phyloP scores from a whole-genome alignment of 2,329 filamentous ascomycete genomes.

The Venturia aucupariae region DNA sequence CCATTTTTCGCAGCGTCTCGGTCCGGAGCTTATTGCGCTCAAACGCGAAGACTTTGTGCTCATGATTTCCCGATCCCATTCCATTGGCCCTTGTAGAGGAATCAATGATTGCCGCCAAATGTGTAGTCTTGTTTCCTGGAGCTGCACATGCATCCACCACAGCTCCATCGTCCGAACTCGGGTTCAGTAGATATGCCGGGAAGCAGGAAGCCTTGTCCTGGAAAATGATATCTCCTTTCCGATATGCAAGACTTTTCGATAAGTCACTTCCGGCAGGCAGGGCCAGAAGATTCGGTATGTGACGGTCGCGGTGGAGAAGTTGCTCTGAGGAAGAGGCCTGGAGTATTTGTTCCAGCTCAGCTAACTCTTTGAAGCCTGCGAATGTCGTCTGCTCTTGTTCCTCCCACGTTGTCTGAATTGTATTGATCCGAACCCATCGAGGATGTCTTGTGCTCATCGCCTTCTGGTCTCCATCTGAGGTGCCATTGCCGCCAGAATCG shows the following conservation, averaged over 20 bases:
- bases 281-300: constrained; percentile 78
- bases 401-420: constrained; percentile 59
- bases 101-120: constrained; percentile 70
- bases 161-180: constrained; percentile 57
- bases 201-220: constrained; percentile 98
- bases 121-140: constrained; percentile 95
- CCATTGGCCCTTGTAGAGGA: background rate
- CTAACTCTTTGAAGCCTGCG: constrained; percentile 48
- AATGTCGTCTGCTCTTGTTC: constrained; percentile 71
- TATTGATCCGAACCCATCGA: constrained; percentile 88
- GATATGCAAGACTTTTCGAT: constrained; percentile 64
- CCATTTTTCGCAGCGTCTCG: constrained; percentile 75
- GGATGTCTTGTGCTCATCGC: constrained; percentile 51
- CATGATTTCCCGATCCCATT: constrained; percentile 11
- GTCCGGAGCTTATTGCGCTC: constrained; percentile 67
- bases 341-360: constrained; percentile 49
- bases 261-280: constrained; percentile 64
- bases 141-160: constrained; percentile 90
- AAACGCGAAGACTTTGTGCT: constrained; percentile 60
- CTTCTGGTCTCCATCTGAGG: constrained; percentile 22
- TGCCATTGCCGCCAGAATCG: constrained; percentile 29
- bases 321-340: constrained; percentile 33
- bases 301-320: constrained; percentile 61
- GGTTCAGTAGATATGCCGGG: constrained; percentile 77
- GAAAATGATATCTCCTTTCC: constrained; percentile 68